A percentile compares a stretch with the other conserved stretches of the same genome.
phyloP scores from a whole-genome alignment of 2,329 filamentous ascomycete species.

The Sporothrix luriei region DNA sequence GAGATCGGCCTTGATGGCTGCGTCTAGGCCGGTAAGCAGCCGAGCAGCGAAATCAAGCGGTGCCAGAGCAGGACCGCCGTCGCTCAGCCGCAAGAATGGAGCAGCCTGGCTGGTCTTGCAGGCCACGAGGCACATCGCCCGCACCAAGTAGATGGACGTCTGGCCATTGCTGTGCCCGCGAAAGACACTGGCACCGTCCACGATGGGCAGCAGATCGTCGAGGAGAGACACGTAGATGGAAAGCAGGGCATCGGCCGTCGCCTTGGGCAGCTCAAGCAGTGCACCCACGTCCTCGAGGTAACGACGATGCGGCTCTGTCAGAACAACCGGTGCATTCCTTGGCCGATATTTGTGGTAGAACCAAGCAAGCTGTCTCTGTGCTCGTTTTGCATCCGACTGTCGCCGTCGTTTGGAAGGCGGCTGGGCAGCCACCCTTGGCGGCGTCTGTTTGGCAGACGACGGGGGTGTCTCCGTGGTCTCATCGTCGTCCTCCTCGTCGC shows the following conservation, averaged over 20 bases:
- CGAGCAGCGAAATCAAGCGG: conserved; percentile 21
- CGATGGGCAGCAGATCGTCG: not conserved
- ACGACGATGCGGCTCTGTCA: conserved; percentile 2
- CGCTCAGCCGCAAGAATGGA: not conserved
- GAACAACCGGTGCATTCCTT: conserved; percentile 4
- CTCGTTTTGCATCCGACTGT: conserved; percentile 1
- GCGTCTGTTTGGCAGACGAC: not conserved
- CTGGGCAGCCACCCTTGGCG: not conserved
- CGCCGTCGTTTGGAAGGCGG: not conserved
- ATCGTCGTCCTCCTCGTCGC: not conserved
- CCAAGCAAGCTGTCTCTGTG: conserved; percentile 1
- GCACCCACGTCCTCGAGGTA: conserved; percentile 5
- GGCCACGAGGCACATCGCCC: conserved; percentile 15
- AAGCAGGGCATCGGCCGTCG: not conserved
- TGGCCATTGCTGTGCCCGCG: conserved; percentile 9
- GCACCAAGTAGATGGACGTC: not conserved
- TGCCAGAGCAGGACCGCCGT: not conserved
- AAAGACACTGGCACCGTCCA: conserved; percentile 10
- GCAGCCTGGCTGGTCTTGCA: conserved; percentile 4
- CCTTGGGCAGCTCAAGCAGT: not conserved
- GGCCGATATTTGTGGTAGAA: conserved; percentile 22
- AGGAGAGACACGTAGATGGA: conserved; percentile 4
- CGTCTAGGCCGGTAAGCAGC: conserved; percentile 12
- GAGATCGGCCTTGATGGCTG: conserved; percentile 21
- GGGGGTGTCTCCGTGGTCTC: not conserved